Conservation (phyloP, 2,329 filamentous ascomycete genomes). For the Venturia oleaginea region DNA sequence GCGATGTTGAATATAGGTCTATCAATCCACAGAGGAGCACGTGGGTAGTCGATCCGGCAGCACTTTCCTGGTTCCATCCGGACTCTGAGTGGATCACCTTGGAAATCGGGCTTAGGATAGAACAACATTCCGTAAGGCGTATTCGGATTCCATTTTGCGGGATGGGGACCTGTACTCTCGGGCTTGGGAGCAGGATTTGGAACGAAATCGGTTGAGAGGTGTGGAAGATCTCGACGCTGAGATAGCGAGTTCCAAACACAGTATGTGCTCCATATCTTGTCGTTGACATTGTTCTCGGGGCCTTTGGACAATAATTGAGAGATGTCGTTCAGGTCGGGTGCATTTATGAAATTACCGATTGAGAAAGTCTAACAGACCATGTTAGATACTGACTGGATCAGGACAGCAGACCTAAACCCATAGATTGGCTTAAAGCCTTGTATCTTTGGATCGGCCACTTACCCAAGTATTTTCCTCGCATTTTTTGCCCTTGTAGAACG, state of each 20-base stretch:
- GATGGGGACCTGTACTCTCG: not conserved
- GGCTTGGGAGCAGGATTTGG: not conserved
- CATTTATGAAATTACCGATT: not conserved
- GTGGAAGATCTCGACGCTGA: not conserved
- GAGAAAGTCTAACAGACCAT: not conserved
- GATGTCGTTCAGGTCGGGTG: not conserved
- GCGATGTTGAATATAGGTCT: no score
- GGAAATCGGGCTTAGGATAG: not conserved
- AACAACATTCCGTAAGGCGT: not conserved
- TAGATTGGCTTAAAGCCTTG: no score
- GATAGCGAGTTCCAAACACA: not conserved
- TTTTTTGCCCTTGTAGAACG: not conserved
- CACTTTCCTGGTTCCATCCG: not conserved
- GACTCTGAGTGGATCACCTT: not conserved
- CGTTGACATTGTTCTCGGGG: not conserved
- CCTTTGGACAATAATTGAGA: not conserved
- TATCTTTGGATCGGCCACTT: not conserved
- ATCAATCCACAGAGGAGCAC: not conserved
- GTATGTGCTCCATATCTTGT: not conserved
- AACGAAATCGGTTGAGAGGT: not conserved
- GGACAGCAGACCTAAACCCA: not conserved
- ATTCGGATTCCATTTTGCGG: not conserved
- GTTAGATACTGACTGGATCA: not conserved
- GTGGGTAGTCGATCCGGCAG: not conserved
- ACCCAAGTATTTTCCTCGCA: not conserved